Evolutionary conservation across 1,284 basidiomycete genomes (phyloP).

Genomic region (Cystobasidiaceae sp.): DNA sequence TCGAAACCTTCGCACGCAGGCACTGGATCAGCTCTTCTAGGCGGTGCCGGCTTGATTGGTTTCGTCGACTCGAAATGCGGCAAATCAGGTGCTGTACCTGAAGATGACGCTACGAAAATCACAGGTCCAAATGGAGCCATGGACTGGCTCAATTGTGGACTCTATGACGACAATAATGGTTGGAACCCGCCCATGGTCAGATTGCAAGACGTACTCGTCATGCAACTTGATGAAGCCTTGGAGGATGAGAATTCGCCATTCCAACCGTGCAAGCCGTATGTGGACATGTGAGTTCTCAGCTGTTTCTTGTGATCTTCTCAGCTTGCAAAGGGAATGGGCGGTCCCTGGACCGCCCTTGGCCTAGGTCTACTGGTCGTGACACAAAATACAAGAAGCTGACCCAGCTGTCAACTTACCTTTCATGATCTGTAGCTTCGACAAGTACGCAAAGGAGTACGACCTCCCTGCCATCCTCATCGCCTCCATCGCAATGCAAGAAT

Average conservation of each 20-base stretch:
- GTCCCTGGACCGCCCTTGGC: too few species aligned
- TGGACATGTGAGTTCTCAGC: conserved; percentile 47
- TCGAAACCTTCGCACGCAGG: neutral
- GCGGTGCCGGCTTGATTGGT: conserved; percentile 12
- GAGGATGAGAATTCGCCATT: conserved; percentile 57
- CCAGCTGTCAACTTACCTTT: neutral
- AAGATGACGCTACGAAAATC: conserved; percentile 51
- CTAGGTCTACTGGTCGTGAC: too few species aligned
- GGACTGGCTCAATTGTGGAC: conserved; percentile 69
- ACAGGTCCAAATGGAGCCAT: conserved; percentile 68
- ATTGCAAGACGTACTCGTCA: conserved; percentile 54
- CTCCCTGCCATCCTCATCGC: conserved; percentile 63
- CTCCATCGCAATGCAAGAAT: conserved; percentile 77
- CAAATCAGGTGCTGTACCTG: conserved; percentile 46
- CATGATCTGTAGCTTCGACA: conserved; percentile 52
- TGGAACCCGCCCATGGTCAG: conserved; percentile 30
- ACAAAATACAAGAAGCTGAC: too few species aligned
- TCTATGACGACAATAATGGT: conserved; percentile 1
- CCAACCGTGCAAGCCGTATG: conserved; percentile 57
- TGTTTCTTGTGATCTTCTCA: neutral
- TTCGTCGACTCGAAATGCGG: conserved; percentile 33
- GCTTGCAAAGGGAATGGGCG: too few species aligned
- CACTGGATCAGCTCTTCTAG: neutral
- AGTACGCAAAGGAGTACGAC: conserved; percentile 56
- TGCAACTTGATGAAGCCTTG: conserved; percentile 55